Percentiles rank a stretch among this genome's conserved stretches.
These are phyloP conservation scores for Fusarium proliferatum DNA, from an alignment of 2,329 filamentous ascomycete genomes.

Conservation along the genomic window DNA sequence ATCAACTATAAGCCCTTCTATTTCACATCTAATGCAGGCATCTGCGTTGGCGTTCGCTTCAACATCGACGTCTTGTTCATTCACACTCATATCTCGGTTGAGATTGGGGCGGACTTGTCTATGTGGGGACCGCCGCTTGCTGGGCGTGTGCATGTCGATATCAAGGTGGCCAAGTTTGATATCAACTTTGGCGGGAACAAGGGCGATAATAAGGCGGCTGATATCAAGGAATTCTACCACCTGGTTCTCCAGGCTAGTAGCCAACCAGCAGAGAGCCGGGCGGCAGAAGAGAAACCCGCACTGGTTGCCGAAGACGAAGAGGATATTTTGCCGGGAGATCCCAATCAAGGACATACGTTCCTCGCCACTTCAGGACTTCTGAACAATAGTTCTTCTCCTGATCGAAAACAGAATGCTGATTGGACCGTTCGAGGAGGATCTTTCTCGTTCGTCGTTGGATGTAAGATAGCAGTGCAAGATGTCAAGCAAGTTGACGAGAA, in stretches of 20 bases:
- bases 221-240: background rate
- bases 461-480: too few relatives aligned
- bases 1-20: conserved; percentile 26
- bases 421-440: too few relatives aligned
- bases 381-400: too few relatives aligned
- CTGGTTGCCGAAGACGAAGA: fast-evolving
- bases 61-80: conserved; percentile 28
- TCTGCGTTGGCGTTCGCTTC: conserved; percentile 41
- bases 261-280: background rate
- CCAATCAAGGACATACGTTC: too few relatives aligned
- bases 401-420: too few relatives aligned
- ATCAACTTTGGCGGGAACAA: conserved; percentile 32
- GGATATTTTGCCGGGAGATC: too few relatives aligned
- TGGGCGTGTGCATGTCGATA: conserved; percentile 39
- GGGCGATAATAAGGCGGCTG: too few relatives aligned
- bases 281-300: fast-evolving
- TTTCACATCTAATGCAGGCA: conserved; percentile 23
- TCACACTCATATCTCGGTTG: conserved; percentile 21
- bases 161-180: conserved; percentile 42
- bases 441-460: too few relatives aligned
- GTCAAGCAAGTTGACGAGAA: too few relatives aligned
- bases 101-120: conserved; percentile 25
- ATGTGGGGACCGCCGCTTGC: conserved; percentile 28
- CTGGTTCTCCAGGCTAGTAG: background rate
- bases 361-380: too few relatives aligned